Evolutionary conservation across 345 rosid species (phyloP).

Genomic region (Microthlaspi erraticum): DNA sequence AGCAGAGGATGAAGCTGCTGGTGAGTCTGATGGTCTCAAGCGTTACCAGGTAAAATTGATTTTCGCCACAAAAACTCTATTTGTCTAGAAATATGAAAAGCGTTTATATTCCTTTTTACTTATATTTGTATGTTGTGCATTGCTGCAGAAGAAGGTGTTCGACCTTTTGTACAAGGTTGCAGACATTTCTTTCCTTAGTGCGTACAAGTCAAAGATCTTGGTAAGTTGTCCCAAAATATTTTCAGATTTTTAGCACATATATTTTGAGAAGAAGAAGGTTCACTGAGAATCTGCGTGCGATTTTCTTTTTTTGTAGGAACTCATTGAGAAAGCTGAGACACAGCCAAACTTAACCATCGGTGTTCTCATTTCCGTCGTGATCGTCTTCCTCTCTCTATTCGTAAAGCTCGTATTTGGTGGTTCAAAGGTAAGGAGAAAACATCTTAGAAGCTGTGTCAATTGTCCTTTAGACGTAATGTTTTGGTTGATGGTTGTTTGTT

Average conservation of each 20-base stretch:
- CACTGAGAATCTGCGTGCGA: conserved; percentile 1
- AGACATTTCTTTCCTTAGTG: conserved; percentile 65
- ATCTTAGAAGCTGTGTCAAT: not conserved
- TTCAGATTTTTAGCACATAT: not conserved
- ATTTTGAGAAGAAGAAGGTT: not conserved
- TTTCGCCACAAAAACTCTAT: not conserved
- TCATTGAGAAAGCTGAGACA: conserved; percentile 71
- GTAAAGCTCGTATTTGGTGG: conserved; percentile 64
- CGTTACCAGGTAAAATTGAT: conserved; percentile 46
- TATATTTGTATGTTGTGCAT: not conserved
- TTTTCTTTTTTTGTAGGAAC: conserved; percentile 47
- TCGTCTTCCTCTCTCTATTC: conserved; percentile 50
- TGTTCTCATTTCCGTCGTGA: conserved; percentile 49
- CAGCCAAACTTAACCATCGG: conserved; percentile 69
- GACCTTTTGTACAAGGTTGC: conserved; percentile 71
- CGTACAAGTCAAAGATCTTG: conserved; percentile 56
- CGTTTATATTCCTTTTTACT: not conserved
- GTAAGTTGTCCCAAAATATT: conserved; percentile 55
- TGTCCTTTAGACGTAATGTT: not conserved
- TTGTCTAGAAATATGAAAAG: not conserved
- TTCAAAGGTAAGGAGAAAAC: conserved; percentile 48
- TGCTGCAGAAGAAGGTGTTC: conserved; percentile 62
- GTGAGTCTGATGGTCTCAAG: conserved; percentile 47
- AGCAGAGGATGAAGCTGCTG: conserved; percentile 61
- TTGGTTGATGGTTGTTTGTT: not conserved